These are phyloP conservation scores for Aspergillus taichungensis DNA, from an alignment of 495 filamentous ascomycete species.

Conservation along the genomic window DNA sequence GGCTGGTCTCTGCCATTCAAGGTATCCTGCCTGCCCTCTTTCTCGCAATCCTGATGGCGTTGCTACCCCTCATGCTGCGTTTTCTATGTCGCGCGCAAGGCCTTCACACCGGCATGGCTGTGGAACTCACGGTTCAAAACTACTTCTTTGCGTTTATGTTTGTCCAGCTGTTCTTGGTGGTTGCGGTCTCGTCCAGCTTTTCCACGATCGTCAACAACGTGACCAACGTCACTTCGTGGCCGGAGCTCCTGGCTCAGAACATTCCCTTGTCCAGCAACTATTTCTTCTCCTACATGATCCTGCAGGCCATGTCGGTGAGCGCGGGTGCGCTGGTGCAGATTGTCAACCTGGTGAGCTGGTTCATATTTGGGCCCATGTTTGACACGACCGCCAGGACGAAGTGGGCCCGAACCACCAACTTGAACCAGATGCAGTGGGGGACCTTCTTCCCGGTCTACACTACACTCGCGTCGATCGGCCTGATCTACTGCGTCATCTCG, in stretches of 20 bases:
- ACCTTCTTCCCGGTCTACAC: slow-evolving; percentile 94
- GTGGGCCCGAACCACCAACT: slow-evolving; percentile 71
- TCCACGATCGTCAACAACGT: slow-evolving; percentile 54
- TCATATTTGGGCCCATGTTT: slow-evolving; percentile 63
- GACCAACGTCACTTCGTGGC: slow-evolving; percentile 51
- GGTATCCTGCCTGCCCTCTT: slow-evolving; percentile 79
- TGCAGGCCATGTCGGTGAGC: slow-evolving; percentile 84
- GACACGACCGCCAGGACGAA: slow-evolving; percentile 87
- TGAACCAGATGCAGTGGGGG: slow-evolving; percentile 80
- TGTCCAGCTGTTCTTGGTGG: slow-evolving; percentile 89
- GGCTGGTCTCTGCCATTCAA: slow-evolving; percentile 63
- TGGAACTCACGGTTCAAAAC: slow-evolving; percentile 74
- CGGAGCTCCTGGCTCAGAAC: slow-evolving; percentile 67
- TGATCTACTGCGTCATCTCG: slow-evolving; percentile 86
- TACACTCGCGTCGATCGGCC: slow-evolving; percentile 85
- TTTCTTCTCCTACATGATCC: slow-evolving; percentile 97
- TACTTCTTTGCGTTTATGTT: slow-evolving; percentile 96
- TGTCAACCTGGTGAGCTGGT: slow-evolving; percentile 66
- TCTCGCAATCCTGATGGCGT: slow-evolving; percentile 66
- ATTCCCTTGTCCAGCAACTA: slow-evolving; percentile 88
- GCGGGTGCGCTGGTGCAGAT: slow-evolving; percentile 88
- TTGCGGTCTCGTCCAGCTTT: slow-evolving; percentile 77
- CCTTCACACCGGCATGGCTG: slow-evolving; percentile 69
- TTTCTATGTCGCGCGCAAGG: slow-evolving; percentile 70
- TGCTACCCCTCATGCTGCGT: slow-evolving; percentile 73